Percentiles rank a stretch among this genome's conserved stretches.
Evolutionary conservation across 352 stramenopile species (phyloP).

Genomic region (Phytopythium sindhum): DNA sequence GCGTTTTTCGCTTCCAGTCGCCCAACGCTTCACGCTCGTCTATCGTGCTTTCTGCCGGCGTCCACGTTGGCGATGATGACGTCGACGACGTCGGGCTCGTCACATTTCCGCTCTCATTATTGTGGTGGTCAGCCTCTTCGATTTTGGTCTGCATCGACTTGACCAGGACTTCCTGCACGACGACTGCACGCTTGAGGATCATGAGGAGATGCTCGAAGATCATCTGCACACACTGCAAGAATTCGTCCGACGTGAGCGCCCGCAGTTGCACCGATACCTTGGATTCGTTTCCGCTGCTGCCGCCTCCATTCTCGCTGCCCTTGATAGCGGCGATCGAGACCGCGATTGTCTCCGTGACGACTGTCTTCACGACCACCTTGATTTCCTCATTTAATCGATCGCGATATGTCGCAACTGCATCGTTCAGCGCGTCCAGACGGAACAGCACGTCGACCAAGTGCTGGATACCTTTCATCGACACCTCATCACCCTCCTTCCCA

Average conservation of each 20-base stretch:
- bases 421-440: constrained; percentile 60
- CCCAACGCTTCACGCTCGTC: constrained; percentile 52
- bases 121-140: constrained; percentile 19
- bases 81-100: constrained; percentile 21
- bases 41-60: constrained; percentile 32
- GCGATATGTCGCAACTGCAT: constrained; percentile 73
- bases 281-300: constrained; percentile 32
- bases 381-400: constrained; percentile 86
- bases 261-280: constrained; percentile 82
- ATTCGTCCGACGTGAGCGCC: constrained; percentile 79
- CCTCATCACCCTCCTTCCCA: constrained; percentile 28
- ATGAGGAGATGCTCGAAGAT: constrained; percentile 88
- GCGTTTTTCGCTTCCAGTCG: constrained; percentile 78
- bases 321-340: constrained; percentile 52
- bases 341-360: constrained; percentile 86
- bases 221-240: constrained; percentile 86
- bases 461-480: constrained; percentile 39
- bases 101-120: background rate
- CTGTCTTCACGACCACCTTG: constrained; percentile 84
- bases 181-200: constrained; percentile 71
- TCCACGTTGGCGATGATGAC: constrained; percentile 20
- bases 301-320: constrained; percentile 6
- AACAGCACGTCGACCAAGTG: constrained; percentile 70
- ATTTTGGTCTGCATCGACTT: constrained; percentile 77
- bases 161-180: constrained; percentile 70